These are phyloP conservation scores for Rhizomucor pusillus DNA, from an alignment of 371 early-diverging fungal genomes.

Conservation along the genomic window DNA sequence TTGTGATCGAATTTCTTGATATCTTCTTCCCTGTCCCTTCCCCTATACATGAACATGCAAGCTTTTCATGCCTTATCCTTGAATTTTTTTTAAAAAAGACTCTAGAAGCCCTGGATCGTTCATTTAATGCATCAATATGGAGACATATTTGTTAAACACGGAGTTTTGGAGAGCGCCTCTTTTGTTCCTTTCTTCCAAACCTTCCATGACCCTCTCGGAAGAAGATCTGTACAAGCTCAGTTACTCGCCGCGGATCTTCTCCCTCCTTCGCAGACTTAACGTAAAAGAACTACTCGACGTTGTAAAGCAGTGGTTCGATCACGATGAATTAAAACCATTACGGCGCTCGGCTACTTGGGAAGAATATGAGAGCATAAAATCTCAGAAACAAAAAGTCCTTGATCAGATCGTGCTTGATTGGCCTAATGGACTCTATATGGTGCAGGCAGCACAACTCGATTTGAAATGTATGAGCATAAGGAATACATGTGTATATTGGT, in stretches of 20 bases:
- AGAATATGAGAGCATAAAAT: neutral
- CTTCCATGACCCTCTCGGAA: neutral
- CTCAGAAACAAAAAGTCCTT: constrained; percentile 2
- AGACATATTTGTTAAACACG: too few species aligned
- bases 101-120: too few species aligned
- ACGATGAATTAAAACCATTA: constrained; percentile 2
- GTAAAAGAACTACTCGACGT: constrained; percentile 1
- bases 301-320: constrained; percentile 5
- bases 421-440: constrained; percentile 5
- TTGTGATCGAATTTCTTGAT: too few species aligned
- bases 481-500: neutral
- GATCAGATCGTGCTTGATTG: constrained; percentile 4
- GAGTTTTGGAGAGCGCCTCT: too few species aligned
- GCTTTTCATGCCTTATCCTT: too few species aligned
- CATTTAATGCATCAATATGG: too few species aligned
- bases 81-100: too few species aligned
- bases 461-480: constrained; percentile 3
- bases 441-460: constrained; percentile 14
- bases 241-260: constrained; percentile 1
- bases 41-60: too few species aligned
- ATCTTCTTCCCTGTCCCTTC: too few species aligned
- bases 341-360: constrained; percentile 2
- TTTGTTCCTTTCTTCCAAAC: too few species aligned
- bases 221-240: constrained; percentile 3
- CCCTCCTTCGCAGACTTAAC: neutral